Conservation (phyloP, 2,329 filamentous ascomycete genomes). For the Ramularia collo-cygni region DNA sequence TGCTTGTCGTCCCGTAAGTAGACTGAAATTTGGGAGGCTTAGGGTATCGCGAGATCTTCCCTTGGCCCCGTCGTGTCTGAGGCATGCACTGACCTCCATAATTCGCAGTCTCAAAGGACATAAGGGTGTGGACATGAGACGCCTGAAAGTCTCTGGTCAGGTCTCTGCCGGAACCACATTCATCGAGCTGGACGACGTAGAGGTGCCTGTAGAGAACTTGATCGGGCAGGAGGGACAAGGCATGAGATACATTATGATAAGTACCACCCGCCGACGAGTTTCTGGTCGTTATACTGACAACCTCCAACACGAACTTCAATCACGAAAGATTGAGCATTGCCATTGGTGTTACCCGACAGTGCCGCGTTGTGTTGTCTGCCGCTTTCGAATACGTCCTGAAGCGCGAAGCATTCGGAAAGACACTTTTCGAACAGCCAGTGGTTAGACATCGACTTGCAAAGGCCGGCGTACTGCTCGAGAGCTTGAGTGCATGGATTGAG, state of each 20-base stretch:
- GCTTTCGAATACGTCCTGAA: constrained; percentile 59
- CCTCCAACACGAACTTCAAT: constrained; percentile 59
- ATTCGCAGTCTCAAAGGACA: constrained; percentile 61
- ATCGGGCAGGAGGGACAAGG: constrained; percentile 64
- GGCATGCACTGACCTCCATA: no score
- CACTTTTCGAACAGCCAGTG: constrained; percentile 66
- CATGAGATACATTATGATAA: constrained; percentile 53
- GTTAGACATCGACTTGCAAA: constrained; percentile 68
- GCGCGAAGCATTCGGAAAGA: constrained; percentile 61
- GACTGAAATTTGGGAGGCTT: no score
- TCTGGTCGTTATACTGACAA: constrained; percentile 31
- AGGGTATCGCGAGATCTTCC: no score
- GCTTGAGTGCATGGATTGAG: constrained; percentile 66
- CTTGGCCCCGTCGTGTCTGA: no score
- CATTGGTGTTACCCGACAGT: constrained; percentile 56
- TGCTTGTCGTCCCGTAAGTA: constrained; percentile 65
- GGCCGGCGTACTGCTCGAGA: constrained; percentile 60
- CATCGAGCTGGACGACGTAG: constrained; percentile 69
- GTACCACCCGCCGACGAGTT: not conserved
- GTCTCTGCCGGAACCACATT: constrained; percentile 63
- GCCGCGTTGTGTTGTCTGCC: constrained; percentile 52
- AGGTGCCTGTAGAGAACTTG: constrained; percentile 62
- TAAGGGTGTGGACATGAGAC: constrained; percentile 60
- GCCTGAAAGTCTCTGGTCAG: constrained; percentile 60
- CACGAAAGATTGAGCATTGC: constrained; percentile 65